Base-by-base conservation (phyloP, 1,284 basidiomycete species). In the Schizophyllum amplum region DNA sequence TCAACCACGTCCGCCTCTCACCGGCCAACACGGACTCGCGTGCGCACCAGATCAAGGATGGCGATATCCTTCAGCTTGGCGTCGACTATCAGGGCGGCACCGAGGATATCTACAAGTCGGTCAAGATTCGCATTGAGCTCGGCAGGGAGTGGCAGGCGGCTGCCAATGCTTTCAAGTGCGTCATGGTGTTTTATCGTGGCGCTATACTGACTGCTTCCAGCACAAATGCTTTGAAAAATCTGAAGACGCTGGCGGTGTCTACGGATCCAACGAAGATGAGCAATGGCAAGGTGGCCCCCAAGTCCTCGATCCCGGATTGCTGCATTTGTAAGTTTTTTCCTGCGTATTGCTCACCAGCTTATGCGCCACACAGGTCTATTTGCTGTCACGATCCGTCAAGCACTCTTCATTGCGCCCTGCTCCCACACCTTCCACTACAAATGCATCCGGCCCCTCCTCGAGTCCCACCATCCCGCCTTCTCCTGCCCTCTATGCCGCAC, bases 341-440 rank as follows among this genome's bases (percentile, higher is more conserved):
- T 46, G n/a, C n/a, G 22, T 5, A 6, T 49, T 49, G 5, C 15
- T 50, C 11, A 5, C 22, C 13, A 15, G 13, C 21, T 50, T 3
- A 22, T 20, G 11, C 24, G 3, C 42, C 24, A 25, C 33, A 4
- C 60, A 92, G 89, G 89, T 68, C 79, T 99, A 20, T 98, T 97
- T 75, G 79, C 86, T 4, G 94, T 99, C 4, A 91, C 92, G 0
- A 95, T 98, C 64, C 92, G 90, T 61, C 96, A 99, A 72, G 91
- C 94, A 0, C 82, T 99, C 24, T 99, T 99, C 75, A 96, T 99
- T 68, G 94, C 95, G 26, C 93, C 93, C 0, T 95, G 93, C 71
- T 96, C 93, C 5, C 96, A 98, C 72, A 88, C 95, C 0, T 98
- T 97, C 77, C 96, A 98, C 73, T 98, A 92, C 83, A 98, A 98